These are phyloP conservation scores for Teratosphaeria nubilosa DNA, from an alignment of 2,329 filamentous ascomycete genomes.

Conservation along the genomic window DNA sequence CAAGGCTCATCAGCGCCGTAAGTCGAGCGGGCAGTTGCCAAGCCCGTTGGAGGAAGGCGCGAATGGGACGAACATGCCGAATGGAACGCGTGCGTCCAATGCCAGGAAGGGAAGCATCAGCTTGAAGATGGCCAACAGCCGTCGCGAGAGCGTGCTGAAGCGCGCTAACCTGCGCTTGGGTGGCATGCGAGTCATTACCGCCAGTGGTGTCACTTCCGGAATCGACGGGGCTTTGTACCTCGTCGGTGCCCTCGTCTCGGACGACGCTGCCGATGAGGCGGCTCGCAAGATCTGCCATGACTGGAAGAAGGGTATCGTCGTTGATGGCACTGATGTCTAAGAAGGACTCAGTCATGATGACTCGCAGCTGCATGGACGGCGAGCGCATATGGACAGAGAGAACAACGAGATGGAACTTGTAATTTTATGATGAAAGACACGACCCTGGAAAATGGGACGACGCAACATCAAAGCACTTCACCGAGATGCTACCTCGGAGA, in stretches of 20 bases:
- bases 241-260: conserved; percentile 69
- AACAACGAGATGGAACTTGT: neutral
- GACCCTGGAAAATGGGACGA: neutral
- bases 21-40: conserved; percentile 31
- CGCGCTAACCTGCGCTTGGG: conserved; percentile 65
- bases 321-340: conserved; percentile 76
- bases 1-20: conserved; percentile 39
- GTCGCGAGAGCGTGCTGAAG: conserved; percentile 71
- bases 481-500: conserved; percentile 1
- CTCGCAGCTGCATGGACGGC: neutral
- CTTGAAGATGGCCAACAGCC: conserved; percentile 61
- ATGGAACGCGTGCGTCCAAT: conserved; percentile 30
- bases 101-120: conserved; percentile 73
- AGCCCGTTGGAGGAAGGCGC: conserved; percentile 21
- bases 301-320: conserved; percentile 77
- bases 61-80: conserved; percentile 19
- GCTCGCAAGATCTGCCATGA: conserved; percentile 68
- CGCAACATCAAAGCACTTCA: neutral
- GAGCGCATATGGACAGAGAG: neutral
- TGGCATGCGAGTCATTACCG: conserved; percentile 64
- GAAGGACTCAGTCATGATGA: neutral
- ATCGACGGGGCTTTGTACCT: conserved; percentile 78
- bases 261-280: conserved; percentile 66
- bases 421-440: neutral
- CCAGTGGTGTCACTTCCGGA: conserved; percentile 67